These are phyloP conservation scores for Ruellia speciosa DNA, from an alignment of 305 asterid genomes.

Conservation along the genomic window DNA sequence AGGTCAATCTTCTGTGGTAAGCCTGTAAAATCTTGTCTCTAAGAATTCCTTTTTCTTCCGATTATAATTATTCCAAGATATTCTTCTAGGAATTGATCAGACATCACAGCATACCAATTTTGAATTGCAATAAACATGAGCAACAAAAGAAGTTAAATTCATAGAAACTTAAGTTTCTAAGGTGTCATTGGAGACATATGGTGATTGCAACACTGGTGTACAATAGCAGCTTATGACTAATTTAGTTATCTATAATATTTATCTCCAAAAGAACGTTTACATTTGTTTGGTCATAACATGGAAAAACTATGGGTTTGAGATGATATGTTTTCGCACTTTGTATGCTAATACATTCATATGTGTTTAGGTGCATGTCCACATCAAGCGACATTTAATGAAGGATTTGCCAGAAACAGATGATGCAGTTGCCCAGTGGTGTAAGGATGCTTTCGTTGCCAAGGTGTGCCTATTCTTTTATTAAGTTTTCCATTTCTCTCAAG, in stretches of 20 bases:
- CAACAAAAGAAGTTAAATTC: no score
- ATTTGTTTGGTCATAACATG: not conserved
- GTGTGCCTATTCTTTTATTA: conserved; percentile 20
- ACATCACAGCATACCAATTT: not conserved
- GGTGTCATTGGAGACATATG: no score
- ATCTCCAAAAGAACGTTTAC: no score
- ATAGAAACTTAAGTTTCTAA: no score
- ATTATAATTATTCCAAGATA: no score
- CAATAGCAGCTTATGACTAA: no score
- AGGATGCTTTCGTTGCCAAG: conserved; percentile 70
- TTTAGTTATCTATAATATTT: no score
- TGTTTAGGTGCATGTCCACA: conserved; percentile 70
- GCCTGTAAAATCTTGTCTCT: conserved; percentile 18
- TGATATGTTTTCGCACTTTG: not conserved
- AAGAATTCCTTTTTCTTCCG: not conserved
- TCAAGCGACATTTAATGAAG: conserved; percentile 53
- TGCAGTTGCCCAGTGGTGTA: conserved; percentile 83
- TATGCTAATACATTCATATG: not conserved
- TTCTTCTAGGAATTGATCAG: no score
- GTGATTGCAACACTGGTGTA: no score
- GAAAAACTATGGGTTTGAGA: not conserved
- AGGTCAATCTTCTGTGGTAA: conserved; percentile 89
- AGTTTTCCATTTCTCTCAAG: not conserved
- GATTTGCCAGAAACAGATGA: conserved; percentile 61
- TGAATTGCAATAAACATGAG: not conserved